These are phyloP conservation scores for bread wheat (Triticum aestivum) DNA, from an alignment of 176 grass and related monocot species.

Conservation along the genomic window IWGSC_CS_RefSeq_v2.1 NC_057808.1:508484017-508484516, in stretches of 20 bases:
- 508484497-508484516: constrained; percentile 64
- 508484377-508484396: constrained; percentile 69
- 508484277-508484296: constrained; percentile 66
- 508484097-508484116: background rate
- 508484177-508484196: background rate
- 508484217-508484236: background rate
- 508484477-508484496: constrained; percentile 82
- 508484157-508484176: background rate
- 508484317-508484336: constrained; percentile 51
- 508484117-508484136: constrained; percentile 12
- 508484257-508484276: constrained; percentile 10
- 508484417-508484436: constrained; percentile 71
- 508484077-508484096: background rate
- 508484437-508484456: constrained; percentile 82
- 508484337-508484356: constrained; percentile 44
- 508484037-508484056: background rate
- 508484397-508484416: constrained; percentile 88
- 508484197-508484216: background rate
- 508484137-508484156: background rate
- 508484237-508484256: constrained; percentile 8
- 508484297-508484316: constrained; percentile 79
- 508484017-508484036: background rate
- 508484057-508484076: background rate
- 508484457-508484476: constrained; percentile 82
- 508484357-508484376: constrained; percentile 74